Evolutionary conservation across 768 basidiomycete genomes (phyloP), one percentile per base, ranked within the genome.

Genomic region (Guyanaporus albipodus): DNA sequence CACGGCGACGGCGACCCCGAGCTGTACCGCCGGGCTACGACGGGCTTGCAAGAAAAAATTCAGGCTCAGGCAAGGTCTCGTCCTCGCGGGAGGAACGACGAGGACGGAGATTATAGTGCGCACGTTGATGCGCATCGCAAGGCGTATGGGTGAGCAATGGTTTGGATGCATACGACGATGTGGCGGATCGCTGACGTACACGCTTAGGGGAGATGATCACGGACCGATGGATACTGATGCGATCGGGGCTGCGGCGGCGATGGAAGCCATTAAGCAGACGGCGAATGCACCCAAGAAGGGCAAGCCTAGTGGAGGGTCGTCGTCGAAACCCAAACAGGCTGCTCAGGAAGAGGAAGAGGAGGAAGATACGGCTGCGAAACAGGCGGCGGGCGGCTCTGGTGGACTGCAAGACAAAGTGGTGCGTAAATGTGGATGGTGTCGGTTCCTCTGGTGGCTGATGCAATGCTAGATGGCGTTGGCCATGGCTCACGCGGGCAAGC

Each of bases 401-500:
- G 63, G 64, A 6, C 0, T 58, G 49, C 66, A 66, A 37, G 64
- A 66, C 37, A 66, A 66, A 37, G 26, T 66, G 39, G 64, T 66
- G 47, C 4, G 63, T 53, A 27, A n/a, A 14, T 21, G 31, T n/a
- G 23, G 15, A 3, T 8, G 29, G 36, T 9, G 12, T 12, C 7
- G 14, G 35, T 26, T 19, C 2, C 2, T 11, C 19, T 23, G 8
- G 19, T 9, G 29, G 32, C 46, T 55, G 33, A 46, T 22, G 18
- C 19, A 7, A 7, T 27, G 10, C 12, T 8, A 65, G 64, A 54
- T 66, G 50, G 46, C 52, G 0, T 50, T 66, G 15, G 64, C 64
- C n/a, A 66, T 66, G 64, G 50, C 66, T 4, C 61, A 67, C 0
- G 64, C 64, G 2, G 61, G 64, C 1, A 66, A 63, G 28, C 8